phyloP scores from a whole-genome alignment of 306 rosid genomes.

The Fragaria iinumae region DNA sequence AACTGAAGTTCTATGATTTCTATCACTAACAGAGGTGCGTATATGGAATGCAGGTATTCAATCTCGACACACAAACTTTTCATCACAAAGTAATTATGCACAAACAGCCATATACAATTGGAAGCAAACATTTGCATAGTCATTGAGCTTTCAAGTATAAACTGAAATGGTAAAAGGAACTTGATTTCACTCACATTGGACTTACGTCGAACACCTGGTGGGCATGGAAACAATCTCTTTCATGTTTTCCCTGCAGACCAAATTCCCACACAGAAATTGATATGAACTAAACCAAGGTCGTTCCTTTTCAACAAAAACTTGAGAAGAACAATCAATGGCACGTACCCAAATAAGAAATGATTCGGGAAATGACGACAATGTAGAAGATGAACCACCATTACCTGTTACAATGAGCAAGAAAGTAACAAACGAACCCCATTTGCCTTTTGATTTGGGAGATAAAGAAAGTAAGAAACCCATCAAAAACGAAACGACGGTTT shows the following conservation, averaged over 20 bases:
- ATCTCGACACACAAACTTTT: neutral
- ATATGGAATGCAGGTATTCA: neutral
- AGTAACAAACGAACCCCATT: neutral
- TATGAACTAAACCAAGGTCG: neutral
- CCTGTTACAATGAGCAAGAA: neutral
- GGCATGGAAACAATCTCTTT: neutral
- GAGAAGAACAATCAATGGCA: neutral
- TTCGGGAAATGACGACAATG: neutral
- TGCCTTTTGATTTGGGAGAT: neutral
- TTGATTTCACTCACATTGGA: conserved; percentile 2
- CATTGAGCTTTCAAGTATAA: neutral
- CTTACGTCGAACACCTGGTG: neutral
- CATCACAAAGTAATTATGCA: neutral
- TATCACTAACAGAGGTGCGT: neutral
- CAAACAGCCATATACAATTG: neutral
- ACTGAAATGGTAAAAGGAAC: neutral
- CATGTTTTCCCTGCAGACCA: neutral
- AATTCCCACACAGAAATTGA: neutral
- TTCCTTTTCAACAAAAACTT: neutral
- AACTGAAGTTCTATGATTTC: neutral
- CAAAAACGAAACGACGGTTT: neutral
- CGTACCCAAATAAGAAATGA: neutral
- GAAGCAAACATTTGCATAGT: neutral
- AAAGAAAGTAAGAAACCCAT: neutral
- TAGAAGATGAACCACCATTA: neutral